These are phyloP conservation scores for Cryphonectria parasitica DNA, from an alignment of 2,329 filamentous ascomycete species.

Conservation along the genomic window DNA sequence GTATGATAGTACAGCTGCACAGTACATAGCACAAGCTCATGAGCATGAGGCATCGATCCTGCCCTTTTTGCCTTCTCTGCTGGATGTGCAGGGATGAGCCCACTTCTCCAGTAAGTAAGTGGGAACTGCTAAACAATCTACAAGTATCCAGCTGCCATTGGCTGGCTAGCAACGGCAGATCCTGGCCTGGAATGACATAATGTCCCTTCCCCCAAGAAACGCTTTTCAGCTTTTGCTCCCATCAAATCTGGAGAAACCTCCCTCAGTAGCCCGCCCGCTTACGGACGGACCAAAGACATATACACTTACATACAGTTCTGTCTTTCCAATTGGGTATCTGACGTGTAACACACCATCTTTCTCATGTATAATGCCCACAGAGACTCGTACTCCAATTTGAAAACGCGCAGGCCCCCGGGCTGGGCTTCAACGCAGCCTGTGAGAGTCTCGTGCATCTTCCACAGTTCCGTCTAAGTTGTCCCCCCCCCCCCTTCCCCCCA, in stretches of 20 bases:
- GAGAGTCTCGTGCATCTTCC: conserved; percentile 10
- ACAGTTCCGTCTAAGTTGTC: background rate
- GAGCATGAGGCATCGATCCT: background rate
- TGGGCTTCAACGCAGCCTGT: conserved; percentile 26
- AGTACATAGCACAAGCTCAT: background rate
- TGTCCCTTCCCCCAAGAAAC: conserved; percentile 3
- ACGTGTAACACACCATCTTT: background rate
- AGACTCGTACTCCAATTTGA: conserved; percentile 13
- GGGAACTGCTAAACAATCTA: background rate
- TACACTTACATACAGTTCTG: background rate
- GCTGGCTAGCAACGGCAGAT: conserved; percentile 23
- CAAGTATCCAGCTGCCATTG: conserved; percentile 20
- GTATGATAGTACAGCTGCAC: too few species aligned
- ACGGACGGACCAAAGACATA: conserved; percentile 3
- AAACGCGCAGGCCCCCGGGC: conserved; percentile 23
- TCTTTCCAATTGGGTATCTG: background rate
- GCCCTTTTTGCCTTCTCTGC: background rate
- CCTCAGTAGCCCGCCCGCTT: background rate
- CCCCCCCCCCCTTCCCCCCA: conserved; percentile 2
- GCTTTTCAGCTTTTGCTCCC: background rate
- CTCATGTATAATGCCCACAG: conserved; percentile 19
- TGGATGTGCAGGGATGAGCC: background rate
- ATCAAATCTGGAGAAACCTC: background rate
- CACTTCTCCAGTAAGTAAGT: background rate
- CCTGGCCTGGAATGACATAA: conserved; percentile 26